Evolutionary conservation across 2,329 filamentous ascomycete species (phyloP).

Genomic region (Proliferodiscus dingleyae): DNA sequence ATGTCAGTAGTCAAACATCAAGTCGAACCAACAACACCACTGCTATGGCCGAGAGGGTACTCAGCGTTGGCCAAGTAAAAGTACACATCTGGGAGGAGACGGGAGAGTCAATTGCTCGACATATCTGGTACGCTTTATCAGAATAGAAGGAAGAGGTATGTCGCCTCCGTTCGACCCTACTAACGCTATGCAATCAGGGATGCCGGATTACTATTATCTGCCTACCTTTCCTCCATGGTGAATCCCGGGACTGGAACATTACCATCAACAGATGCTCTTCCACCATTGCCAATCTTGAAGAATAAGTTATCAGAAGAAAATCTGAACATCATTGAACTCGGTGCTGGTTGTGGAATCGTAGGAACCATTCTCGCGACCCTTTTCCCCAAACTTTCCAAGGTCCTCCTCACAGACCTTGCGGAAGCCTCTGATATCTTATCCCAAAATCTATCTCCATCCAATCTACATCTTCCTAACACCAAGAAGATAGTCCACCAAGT

Average conservation of each 20-base stretch:
- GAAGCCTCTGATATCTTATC: constrained; percentile 58
- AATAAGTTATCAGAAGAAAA: constrained; percentile 17
- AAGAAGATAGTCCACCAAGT: constrained; percentile 40
- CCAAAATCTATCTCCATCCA: constrained; percentile 39
- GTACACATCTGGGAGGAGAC: constrained; percentile 61
- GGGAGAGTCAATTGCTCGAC: constrained; percentile 66
- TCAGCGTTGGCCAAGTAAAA: constrained; percentile 6
- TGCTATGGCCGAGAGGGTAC: constrained; percentile 23
- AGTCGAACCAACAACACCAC: neutral
- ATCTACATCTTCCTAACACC: neutral
- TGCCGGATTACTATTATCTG: constrained; percentile 34
- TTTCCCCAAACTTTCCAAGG: constrained; percentile 34
- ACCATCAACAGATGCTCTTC: neutral
- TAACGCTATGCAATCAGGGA: constrained; percentile 29
- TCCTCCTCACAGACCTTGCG: constrained; percentile 59
- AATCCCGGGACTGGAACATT: no score
- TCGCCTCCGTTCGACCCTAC: constrained; percentile 9
- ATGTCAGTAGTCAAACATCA: constrained; percentile 1
- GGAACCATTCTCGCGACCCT: constrained; percentile 52
- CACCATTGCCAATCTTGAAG: constrained; percentile 14
- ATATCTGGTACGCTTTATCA: constrained; percentile 53
- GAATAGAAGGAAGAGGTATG: constrained; percentile 11
- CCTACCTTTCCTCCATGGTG: constrained; percentile 27
- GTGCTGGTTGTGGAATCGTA: constrained; percentile 64
- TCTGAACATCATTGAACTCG: constrained; percentile 57